These are phyloP conservation scores for Leccinum pachyderme DNA, from an alignment of 1,284 basidiomycete genomes.

Conservation along the genomic window DNA sequence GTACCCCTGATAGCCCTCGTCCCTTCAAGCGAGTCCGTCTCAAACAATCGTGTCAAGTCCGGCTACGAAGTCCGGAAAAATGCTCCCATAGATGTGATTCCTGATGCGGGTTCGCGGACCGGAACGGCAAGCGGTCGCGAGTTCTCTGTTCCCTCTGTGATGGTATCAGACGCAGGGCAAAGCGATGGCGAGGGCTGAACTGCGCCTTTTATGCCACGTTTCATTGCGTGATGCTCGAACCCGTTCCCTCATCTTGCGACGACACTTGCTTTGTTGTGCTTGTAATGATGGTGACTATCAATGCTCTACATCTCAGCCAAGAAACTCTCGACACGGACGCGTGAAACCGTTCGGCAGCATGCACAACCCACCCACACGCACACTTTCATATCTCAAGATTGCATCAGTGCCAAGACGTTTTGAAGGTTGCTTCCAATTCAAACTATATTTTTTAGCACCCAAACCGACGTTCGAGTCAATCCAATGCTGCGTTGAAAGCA, in stretches of 20 bases:
- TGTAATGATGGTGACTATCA: neutral
- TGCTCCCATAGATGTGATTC: slow-evolving; percentile 57
- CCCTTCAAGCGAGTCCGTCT: slow-evolving; percentile 57
- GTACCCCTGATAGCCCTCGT: slow-evolving; percentile 1
- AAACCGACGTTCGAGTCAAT: slow-evolving; percentile 12
- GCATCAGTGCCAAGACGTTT: slow-evolving; percentile 2
- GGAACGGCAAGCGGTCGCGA: neutral
- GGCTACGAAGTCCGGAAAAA: slow-evolving; percentile 49
- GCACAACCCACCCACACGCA: neutral
- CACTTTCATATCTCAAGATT: neutral
- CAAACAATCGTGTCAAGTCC: slow-evolving; percentile 47
- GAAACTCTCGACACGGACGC: neutral
- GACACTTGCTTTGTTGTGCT: slow-evolving; percentile 22
- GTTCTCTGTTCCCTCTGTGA: neutral
- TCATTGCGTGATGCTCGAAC: neutral
- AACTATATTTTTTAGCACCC: neutral
- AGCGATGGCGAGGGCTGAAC: neutral
- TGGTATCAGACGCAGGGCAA: neutral
- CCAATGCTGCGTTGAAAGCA: slow-evolving; percentile 44
- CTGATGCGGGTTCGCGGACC: slow-evolving; percentile 63
- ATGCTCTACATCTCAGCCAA: neutral
- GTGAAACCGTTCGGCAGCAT: neutral
- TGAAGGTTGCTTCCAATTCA: neutral
- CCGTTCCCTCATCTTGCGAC: neutral
- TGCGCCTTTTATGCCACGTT: neutral